phyloP scores from a whole-genome alignment of 306 rosid species.

The Malus orientalis region DNA sequence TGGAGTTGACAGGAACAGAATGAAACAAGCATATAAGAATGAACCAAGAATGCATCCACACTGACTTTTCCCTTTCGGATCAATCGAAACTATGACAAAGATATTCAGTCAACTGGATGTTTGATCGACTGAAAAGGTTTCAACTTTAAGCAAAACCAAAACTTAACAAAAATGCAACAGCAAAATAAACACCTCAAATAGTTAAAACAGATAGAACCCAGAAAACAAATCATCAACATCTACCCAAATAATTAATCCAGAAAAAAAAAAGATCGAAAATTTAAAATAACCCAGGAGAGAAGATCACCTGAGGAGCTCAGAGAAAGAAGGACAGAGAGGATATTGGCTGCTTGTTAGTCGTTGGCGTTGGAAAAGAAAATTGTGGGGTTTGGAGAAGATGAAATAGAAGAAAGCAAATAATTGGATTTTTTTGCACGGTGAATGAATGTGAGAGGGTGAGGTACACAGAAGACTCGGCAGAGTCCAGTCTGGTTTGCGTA shows the following conservation, averaged over 20 bases:
- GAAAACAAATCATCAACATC: neutral
- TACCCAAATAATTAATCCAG: neutral
- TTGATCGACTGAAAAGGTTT: too few relatives aligned
- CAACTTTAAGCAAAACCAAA: neutral
- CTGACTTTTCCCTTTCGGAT: too few relatives aligned
- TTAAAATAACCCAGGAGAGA: constrained; percentile 13
- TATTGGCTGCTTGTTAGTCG: neutral
- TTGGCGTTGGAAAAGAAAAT: neutral
- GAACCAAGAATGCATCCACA: too few relatives aligned
- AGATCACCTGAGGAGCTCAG: constrained; percentile 33
- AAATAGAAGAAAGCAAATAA: neutral
- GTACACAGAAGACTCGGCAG: neutral
- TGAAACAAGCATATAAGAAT: too few relatives aligned
- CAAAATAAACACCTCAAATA: neutral
- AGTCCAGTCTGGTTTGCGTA: neutral
- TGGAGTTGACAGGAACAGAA: too few relatives aligned
- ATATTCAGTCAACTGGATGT: too few relatives aligned
- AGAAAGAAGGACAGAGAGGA: neutral
- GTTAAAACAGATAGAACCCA: neutral
- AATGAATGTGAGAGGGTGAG: neutral
- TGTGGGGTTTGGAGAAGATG: neutral
- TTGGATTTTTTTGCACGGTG: neutral
- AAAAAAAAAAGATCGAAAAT: neutral
- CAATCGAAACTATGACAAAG: too few relatives aligned
- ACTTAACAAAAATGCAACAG: neutral